Conservation (phyloP, 2,329 filamentous ascomycete genomes). For the Talaromyces sp. region DNA sequence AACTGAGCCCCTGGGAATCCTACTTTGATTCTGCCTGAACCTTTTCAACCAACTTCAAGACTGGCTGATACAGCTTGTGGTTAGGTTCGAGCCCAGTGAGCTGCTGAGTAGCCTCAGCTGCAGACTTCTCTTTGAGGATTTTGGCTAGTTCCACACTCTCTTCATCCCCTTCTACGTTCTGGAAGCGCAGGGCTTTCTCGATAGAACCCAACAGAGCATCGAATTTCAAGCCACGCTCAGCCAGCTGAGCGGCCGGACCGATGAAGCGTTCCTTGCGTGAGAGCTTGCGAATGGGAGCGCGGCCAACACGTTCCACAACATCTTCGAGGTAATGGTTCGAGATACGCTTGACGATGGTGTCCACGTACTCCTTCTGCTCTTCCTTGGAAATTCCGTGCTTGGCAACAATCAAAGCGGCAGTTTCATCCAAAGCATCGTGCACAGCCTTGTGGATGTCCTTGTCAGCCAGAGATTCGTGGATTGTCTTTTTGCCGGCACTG, state of each 20-base stretch:
- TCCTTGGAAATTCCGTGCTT: conserved; percentile 75
- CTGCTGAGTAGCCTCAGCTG: conserved; percentile 71
- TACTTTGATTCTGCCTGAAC: conserved; percentile 56
- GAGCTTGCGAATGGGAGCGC: conserved; percentile 89
- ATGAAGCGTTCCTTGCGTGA: conserved; percentile 94
- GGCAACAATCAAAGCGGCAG: conserved; percentile 73
- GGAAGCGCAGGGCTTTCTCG: conserved; percentile 92
- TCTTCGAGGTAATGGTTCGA: conserved; percentile 91
- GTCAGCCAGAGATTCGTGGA: conserved; percentile 84
- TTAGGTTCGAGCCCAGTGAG: conserved; percentile 72
- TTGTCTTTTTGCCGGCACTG: conserved; percentile 75
- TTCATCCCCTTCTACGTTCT: conserved; percentile 85
- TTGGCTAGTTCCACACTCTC: conserved; percentile 81
- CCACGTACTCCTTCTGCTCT: conserved; percentile 80
- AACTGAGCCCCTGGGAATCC: not conserved
- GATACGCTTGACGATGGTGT: conserved; percentile 88
- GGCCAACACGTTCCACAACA: conserved; percentile 88
- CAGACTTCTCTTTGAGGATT: conserved; percentile 69
- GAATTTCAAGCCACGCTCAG: conserved; percentile 70
- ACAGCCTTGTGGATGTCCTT: conserved; percentile 74
- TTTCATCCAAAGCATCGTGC: conserved; percentile 74
- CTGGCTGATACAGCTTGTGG: conserved; percentile 71
- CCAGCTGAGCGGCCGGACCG: conserved; percentile 81
- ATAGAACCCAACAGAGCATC: conserved; percentile 72
- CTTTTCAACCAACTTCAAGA: conserved; percentile 73